Percentiles rank a stretch among this genome's conserved stretches.
Evolutionary conservation across 2,329 filamentous ascomycete genomes (phyloP).

Genomic region (Paracorniculantispora psalliotae): DNA sequence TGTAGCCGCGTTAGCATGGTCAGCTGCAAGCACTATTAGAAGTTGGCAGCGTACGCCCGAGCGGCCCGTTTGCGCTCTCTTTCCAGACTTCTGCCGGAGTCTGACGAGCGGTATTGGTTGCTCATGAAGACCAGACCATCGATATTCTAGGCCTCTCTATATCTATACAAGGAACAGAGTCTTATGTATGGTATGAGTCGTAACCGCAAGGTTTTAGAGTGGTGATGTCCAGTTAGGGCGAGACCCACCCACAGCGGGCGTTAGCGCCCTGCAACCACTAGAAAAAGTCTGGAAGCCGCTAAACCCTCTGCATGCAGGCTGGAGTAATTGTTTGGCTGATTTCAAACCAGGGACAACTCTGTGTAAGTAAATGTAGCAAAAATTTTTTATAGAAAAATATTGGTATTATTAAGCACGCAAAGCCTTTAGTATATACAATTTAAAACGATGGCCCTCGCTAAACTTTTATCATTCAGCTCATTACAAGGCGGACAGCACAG

Average conservation of each 20-base stretch:
- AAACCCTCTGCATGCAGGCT: no score
- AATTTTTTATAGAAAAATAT: no score
- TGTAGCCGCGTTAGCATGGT: conserved; percentile 20
- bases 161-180: background rate
- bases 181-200: background rate
- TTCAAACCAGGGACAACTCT: no score
- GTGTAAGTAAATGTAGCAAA: no score
- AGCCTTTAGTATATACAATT: no score
- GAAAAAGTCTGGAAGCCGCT: no score
- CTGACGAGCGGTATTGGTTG: conserved; percentile 15
- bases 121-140: conserved; percentile 13
- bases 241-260: background rate
- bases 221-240: background rate
- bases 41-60: conserved; percentile 20
- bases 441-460: no score
- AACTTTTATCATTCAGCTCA: no score
- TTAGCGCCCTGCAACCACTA: no score
- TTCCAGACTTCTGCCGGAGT: conserved; percentile 21
- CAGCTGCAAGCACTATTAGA: background rate
- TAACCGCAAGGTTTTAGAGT: background rate
- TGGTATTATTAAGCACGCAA: no score
- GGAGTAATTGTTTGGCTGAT: no score
- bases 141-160: background rate
- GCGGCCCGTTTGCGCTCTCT: conserved; percentile 25
- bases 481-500: conserved; percentile 24